phyloP scores from a whole-genome alignment of 2,329 filamentous ascomycete species.

The Neonectria magnoliae region DNA sequence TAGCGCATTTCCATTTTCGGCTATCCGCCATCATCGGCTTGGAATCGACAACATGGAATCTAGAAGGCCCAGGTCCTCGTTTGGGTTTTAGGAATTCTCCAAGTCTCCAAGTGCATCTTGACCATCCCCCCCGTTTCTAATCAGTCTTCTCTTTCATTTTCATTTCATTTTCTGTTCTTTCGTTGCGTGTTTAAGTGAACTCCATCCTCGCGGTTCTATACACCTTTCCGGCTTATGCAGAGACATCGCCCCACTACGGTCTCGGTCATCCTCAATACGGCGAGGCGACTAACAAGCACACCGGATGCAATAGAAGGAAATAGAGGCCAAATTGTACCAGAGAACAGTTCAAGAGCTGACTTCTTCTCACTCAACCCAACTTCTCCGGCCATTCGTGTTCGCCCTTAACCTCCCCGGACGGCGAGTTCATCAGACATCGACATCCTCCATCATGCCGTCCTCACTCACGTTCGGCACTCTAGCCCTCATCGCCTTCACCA shows the following conservation, averaged over 20 bases:
- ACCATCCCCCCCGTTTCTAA: not conserved
- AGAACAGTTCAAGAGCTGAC: not conserved
- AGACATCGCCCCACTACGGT: not conserved
- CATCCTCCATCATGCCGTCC: conserved; percentile 20
- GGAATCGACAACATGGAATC: not conserved
- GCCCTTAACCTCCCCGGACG: not conserved
- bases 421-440: not conserved
- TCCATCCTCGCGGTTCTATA: not conserved
- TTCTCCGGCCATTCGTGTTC: not conserved
- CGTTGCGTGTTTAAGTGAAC: not conserved
- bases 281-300: not conserved
- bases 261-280: not conserved
- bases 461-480: conserved; percentile 18
- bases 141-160: not conserved
- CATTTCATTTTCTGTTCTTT: not conserved
- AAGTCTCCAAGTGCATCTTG: not conserved
- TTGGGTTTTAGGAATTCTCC: not conserved
- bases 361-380: not conserved
- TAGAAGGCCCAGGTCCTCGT: not conserved
- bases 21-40: not conserved
- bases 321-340: not conserved
- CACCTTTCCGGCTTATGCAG: not conserved
- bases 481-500: conserved; percentile 33
- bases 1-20: not conserved
- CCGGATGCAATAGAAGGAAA: not conserved